phyloP scores from a whole-genome alignment of 139 green algal species.

The Gonium pectorale region DNA sequence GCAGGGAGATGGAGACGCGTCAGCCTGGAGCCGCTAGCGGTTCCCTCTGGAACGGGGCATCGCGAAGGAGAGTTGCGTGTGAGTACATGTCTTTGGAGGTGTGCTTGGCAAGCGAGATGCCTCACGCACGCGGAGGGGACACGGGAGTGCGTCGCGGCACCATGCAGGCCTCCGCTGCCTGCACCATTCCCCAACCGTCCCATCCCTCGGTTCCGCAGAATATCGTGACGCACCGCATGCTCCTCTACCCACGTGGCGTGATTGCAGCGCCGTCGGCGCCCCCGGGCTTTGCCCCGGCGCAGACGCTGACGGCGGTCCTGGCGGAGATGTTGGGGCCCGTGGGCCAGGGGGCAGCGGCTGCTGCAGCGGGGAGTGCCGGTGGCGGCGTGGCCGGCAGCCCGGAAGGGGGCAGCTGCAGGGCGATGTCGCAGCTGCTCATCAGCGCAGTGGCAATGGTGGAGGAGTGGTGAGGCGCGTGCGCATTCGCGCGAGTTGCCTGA shows the following conservation, averaged over 20 bases:
- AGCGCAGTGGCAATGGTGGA: slow-evolving; percentile 20
- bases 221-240: slow-evolving; percentile 24
- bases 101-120: not conserved
- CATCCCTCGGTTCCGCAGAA: not conserved
- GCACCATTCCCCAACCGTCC: not conserved
- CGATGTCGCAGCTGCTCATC: slow-evolving; percentile 7
- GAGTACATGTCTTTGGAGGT: too few relatives aligned
- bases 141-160: not conserved
- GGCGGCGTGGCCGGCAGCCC: not conserved
- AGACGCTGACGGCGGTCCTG: not conserved
- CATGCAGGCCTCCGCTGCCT: not conserved
- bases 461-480: slow-evolving; percentile 13
- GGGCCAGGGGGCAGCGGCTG: not conserved
- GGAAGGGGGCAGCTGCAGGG: not conserved
- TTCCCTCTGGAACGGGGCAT: too few relatives aligned
- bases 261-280: not conserved
- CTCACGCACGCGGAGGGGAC: not conserved
- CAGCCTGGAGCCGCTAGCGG: too few relatives aligned
- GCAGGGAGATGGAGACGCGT: not conserved
- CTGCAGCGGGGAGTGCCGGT: not conserved
- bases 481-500: too few relatives aligned
- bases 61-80: too few relatives aligned
- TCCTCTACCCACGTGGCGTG: slow-evolving; percentile 21
- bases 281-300: not conserved
- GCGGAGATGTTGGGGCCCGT: slow-evolving; percentile 12